Evolutionary conservation across 2,329 filamentous ascomycete genomes (phyloP).

Genomic region (Raffaelea ambrosiae): DNA sequence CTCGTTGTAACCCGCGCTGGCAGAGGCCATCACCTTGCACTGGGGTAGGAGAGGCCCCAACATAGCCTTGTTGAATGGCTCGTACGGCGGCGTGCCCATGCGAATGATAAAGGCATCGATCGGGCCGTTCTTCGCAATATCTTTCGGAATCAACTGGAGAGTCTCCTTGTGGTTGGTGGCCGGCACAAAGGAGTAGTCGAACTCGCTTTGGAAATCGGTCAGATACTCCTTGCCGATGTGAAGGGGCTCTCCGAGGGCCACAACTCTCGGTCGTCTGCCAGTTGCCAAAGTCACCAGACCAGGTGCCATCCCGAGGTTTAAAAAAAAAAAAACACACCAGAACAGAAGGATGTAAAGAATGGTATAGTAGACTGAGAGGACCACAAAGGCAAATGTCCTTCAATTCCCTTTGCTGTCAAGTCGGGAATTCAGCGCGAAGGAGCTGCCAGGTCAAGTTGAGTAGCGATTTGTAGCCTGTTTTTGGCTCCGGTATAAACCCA

Average conservation of each 20-base stretch:
- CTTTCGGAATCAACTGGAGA: conserved; percentile 24
- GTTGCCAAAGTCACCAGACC: neutral
- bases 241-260: conserved; percentile 30
- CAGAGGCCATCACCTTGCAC: conserved; percentile 37
- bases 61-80: conserved; percentile 39
- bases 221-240: conserved; percentile 31
- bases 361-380: neutral
- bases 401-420: neutral
- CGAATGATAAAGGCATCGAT: conserved; percentile 39
- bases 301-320: too few species aligned
- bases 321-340: too few species aligned
- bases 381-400: neutral
- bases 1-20: conserved; percentile 38
- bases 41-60: conserved; percentile 28
- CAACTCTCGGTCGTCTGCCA: conserved; percentile 28
- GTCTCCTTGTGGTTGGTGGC: conserved; percentile 28
- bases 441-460: conserved; percentile 47
- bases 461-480: too few species aligned
- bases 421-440: conserved; percentile 54
- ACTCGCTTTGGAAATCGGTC: conserved; percentile 25
- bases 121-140: conserved; percentile 27
- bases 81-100: conserved; percentile 39
- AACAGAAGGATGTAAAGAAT: neutral
- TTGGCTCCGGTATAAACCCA: too few species aligned
- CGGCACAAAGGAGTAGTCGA: conserved; percentile 29